Evolutionary conservation across 805 yeast species (phyloP), one percentile per base, ranked within the genome.

Genomic region (Candida nemodendra): DNA sequence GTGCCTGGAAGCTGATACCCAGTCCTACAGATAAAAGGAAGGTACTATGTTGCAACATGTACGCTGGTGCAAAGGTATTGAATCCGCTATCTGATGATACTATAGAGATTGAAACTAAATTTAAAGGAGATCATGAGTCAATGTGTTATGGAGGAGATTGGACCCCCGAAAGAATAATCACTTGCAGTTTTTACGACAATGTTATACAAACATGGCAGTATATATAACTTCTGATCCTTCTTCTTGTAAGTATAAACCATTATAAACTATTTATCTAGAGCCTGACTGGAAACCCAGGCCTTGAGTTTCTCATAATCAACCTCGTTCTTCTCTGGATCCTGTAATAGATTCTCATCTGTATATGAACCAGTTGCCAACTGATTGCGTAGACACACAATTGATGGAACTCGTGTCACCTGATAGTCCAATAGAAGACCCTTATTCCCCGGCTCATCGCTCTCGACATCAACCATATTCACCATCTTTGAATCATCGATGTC

Each of bases 111-210:
- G 54, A 59, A 3, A 65, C 66, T 18, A 72, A 70, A 39, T 74
- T 76, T 56, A 81, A 81, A 53, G 71, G 72, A 9, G 84, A 83
- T 21, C 98, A 91, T 56, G 81, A 79, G 34, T 87, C 96, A 42
- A 91, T 93, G 88, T 90, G 91, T 38, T 91, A 91, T 54, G 99
- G 98, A 0, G 96, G 95, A 4, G 96, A 85, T 55, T 90, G 97
- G 95, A 68, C 68, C 4, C 77, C 70, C 5, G 59, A 60, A 1
- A 49, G 58, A 4, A 75, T 84, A 6, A 83, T 78, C 3, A 89
- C 96, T 1, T 91, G 97, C 59, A 88, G 96, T 38, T 91, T 91
- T 59, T 91, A 91, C 64, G 99, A 91, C 59, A 76, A 76, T 38
- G 77, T 84, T 14, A 72, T 91, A 2, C 96, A 90, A 46, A 58